These are phyloP conservation scores for Paramecium pentaurelia DNA, from an alignment of 73 alveolate genomes.

Conservation along the genomic window DNA sequence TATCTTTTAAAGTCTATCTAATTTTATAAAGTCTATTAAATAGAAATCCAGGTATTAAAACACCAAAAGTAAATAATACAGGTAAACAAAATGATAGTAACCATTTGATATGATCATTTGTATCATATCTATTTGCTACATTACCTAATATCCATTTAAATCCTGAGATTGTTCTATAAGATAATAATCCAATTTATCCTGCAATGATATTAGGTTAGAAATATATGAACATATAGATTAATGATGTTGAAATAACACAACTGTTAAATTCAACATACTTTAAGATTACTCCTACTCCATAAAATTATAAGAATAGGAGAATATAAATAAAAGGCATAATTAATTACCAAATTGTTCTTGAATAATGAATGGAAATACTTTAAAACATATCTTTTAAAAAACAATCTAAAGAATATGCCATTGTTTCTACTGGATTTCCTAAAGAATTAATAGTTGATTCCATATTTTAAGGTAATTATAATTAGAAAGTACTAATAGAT, in stretches of 20 bases:
- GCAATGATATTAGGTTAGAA: background rate
- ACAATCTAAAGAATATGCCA: background rate
- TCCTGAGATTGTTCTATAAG: constrained; percentile 12
- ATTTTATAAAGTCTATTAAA: background rate
- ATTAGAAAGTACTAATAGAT: constrained; percentile 35
- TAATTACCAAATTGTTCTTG: background rate
- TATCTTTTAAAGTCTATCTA: background rate
- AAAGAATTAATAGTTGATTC: background rate
- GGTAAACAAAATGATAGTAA: background rate
- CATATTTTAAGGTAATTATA: background rate
- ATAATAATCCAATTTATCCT: background rate
- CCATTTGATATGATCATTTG: background rate
- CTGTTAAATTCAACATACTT: background rate
- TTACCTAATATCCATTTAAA: background rate
- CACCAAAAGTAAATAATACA: background rate
- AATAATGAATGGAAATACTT: background rate
- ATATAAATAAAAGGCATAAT: background rate
- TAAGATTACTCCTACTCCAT: background rate
- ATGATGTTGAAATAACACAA: background rate
- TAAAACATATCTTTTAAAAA: background rate
- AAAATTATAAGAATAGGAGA: background rate
- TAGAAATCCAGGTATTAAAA: background rate
- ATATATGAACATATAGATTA: background rate
- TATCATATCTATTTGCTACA: background rate
- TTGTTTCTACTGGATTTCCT: background rate